Evolutionary conservation across 1,284 basidiomycete genomes (phyloP).

Genomic region (Psilocybe mexicana): DNA sequence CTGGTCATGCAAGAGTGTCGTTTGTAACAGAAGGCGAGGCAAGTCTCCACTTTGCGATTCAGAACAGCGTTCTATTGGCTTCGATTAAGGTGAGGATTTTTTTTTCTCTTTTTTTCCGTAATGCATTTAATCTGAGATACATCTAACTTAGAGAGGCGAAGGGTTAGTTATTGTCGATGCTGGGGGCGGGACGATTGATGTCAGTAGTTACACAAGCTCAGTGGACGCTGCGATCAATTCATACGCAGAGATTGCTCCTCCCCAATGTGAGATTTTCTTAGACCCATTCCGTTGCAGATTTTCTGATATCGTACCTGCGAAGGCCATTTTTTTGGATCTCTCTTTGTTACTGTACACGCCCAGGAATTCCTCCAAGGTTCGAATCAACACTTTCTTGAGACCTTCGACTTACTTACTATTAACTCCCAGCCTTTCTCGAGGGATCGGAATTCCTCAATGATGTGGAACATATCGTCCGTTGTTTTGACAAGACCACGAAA

Average conservation of each 20-base stretch:
- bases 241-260: conserved; percentile 31
- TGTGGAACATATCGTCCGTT: conserved; percentile 22
- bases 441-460: conserved; percentile 26
- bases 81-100: background rate
- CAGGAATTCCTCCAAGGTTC: conserved; percentile 3
- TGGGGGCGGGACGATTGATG: conserved; percentile 20
- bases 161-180: conserved; percentile 20
- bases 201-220: conserved; percentile 17
- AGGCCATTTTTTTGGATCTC: conserved; percentile 24
- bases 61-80: conserved; percentile 9
- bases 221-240: background rate
- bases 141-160: background rate
- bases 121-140: background rate
- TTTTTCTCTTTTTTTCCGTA: no score
- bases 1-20: conserved; percentile 31
- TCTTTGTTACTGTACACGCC: conserved; percentile 25
- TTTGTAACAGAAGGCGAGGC: conserved; percentile 44
- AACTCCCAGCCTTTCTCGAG: no score
- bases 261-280: conserved; percentile 32
- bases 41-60: conserved; percentile 25
- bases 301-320: background rate
- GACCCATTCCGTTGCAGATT: background rate
- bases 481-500: no score
- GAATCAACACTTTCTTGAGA: background rate
- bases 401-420: no score